Evolutionary conservation across 2,329 filamentous ascomycete genomes (phyloP), one percentile per base, ranked within the genome.

Genomic region (Xylaria digitata): DNA sequence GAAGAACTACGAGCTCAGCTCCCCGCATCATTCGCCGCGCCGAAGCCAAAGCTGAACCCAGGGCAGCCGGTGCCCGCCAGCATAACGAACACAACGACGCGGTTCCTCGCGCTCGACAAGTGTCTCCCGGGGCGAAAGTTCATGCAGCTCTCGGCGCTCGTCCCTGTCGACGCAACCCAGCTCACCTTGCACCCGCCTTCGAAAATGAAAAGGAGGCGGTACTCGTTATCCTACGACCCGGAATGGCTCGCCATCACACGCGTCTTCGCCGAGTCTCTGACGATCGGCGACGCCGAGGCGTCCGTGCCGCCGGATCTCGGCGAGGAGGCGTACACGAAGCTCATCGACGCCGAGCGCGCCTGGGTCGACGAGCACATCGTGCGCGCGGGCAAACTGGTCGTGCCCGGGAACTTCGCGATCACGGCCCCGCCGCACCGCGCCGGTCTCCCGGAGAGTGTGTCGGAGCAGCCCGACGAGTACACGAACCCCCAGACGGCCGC

Each of bases 201-300:
- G 48, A 11, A 21, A 17, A 13, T 2, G 23, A 8, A 8, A 11
- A 6, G 9, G 15, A 54, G 6, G 1, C 88, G 89, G 0, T 86
- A 88, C 71, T 83, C 81, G 11, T 84, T 97, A 0, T 82, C 89
- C 54, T 98, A 99, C 77, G 96, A 99, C 78, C 88, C 90, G 11
- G 96, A 99, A 81, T 99, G 95, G 95, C 89, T 99, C 7, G 92
- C 96, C 48, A 97, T 99, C 70, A 94, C 90, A 13, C 91, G 95
- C 48, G 90, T 89, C 7, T 96, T 98, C 75, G 88, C 92, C 46
- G 73, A 83, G 2, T 84, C 88, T 46, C 83, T 96, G 1, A 79
- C 82, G 1, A 81, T 95, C 43, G 92, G 92, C 65, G 83, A 90
- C 69, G 83, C 83, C 5, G 76, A 80, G 7, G 84, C 86, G 1